Evolutionary conservation across 441 rosid species (phyloP).

Genomic region (Syzygium malaccense): DNA sequence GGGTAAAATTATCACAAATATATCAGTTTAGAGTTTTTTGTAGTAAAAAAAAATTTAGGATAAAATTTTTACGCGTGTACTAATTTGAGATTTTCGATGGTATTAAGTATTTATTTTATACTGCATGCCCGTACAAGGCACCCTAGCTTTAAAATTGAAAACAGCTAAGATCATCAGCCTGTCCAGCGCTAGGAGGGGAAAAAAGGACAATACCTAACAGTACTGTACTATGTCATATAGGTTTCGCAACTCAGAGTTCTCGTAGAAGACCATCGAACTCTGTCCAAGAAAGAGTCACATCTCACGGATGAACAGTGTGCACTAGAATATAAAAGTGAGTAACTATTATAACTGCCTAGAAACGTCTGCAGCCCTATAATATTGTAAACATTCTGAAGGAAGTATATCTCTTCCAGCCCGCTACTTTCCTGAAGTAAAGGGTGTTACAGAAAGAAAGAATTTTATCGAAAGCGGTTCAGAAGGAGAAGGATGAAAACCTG

Average conservation of each 20-base stretch:
- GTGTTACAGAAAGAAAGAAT: constrained; percentile 16
- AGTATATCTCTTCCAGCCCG: constrained; percentile 99
- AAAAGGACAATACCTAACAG: constrained; percentile 60
- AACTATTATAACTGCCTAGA: constrained; percentile 70
- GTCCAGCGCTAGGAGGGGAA: neutral
- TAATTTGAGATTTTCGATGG: too few relatives aligned
- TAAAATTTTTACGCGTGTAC: too few relatives aligned
- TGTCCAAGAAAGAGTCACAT: constrained; percentile 21
- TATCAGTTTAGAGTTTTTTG: too few relatives aligned
- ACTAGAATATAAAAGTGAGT: constrained; percentile 1
- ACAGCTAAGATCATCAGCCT: neutral
- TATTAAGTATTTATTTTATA: neutral
- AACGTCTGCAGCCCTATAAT: constrained; percentile 82
- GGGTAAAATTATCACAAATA: too few relatives aligned
- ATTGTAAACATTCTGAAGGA: constrained; percentile 84
- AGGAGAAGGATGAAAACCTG: constrained; percentile 44
- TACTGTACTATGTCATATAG: constrained; percentile 86
- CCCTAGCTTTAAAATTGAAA: neutral
- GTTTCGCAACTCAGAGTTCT: constrained; percentile 89
- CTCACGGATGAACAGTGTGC: neutral
- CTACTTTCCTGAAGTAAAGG: constrained; percentile 72
- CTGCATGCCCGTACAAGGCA: neutral
- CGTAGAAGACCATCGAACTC: constrained; percentile 99
- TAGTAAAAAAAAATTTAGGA: too few relatives aligned
- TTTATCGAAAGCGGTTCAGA: neutral